Percentiles rank a stretch among this genome's conserved stretches.
phyloP scores from a whole-genome alignment of 2,329 filamentous ascomycete species.

The Cladophialophora immunda region DNA sequence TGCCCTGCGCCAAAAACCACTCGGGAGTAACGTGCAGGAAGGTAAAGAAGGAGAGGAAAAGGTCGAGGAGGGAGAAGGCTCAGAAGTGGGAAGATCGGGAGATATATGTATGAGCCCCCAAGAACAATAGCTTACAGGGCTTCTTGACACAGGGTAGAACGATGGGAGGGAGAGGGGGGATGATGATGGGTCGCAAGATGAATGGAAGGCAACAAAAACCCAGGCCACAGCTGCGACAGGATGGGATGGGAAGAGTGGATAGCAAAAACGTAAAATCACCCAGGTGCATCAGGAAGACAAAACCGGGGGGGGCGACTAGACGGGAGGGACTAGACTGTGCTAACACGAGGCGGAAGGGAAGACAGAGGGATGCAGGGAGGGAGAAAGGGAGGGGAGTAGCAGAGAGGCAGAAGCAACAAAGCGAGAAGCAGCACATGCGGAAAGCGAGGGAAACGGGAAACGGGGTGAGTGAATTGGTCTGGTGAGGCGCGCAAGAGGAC shows the following conservation, averaged over 20 bases:
- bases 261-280: conserved; percentile 14
- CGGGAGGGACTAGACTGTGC: not conserved
- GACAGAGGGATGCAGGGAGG: not conserved
- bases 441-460: not conserved
- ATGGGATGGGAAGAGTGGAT: conserved; percentile 22
- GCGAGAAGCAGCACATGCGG: conserved; percentile 10
- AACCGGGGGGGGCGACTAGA: conserved; percentile 4
- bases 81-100: conserved; percentile 29
- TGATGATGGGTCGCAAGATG: conserved; percentile 23
- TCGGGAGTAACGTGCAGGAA: conserved; percentile 17
- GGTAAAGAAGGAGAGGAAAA: conserved; percentile 35
- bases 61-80: conserved; percentile 34
- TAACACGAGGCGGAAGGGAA: conserved; percentile 22
- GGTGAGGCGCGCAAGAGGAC: not conserved
- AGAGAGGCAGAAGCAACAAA: conserved; percentile 6
- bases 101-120: conserved; percentile 33
- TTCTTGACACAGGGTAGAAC: conserved; percentile 28
- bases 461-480: not conserved
- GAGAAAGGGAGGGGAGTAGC: not conserved
- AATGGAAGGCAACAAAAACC: conserved; percentile 27
- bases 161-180: conserved; percentile 34
- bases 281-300: conserved; percentile 14
- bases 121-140: conserved; percentile 19
- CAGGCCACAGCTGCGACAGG: conserved; percentile 8
- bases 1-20: not conserved